Base-by-base conservation (phyloP, 1,139 yeast species). In the Zygotorulaspora mrakii region DNA sequence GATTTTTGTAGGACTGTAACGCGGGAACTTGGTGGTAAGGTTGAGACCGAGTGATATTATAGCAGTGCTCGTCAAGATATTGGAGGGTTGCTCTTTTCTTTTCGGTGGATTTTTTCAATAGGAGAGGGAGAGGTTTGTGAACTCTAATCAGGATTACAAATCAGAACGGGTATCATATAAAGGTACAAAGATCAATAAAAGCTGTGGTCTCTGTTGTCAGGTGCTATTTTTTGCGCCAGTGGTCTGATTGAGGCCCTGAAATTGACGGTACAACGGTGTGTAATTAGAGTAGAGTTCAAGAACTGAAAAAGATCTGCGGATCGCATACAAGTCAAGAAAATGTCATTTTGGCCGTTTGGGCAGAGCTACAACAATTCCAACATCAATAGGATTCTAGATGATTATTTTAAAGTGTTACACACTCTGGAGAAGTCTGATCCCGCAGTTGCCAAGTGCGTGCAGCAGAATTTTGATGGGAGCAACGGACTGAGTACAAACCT, bases 281-380 rank as follows among this genome's bases (percentile, higher is more conserved):
- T 20, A 6, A 6, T 6, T 9, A 20, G 8, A 20, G 22, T 20
- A 20, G 22, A 20, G 9, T 6, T 20, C n/a, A 20, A 20, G 9
- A 20, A 9, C 9, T 20, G 6, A 20, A 9, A 20, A 20, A 6
- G 8, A 6, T 20, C 22, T 20, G 6, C 9, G 9, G 22, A 20
- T 20, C 22, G 9, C 6, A 20, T 6, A 6, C 9, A 6, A 9
- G 22, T 9, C n/a, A n/a, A n/a, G 22, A 28, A 17, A 18, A 70
- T 70, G 74, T 69, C 74, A 23, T 68, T 67, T 50, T 70, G 74
- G 74, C 74, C 73, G 29, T 69, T 70, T 53, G 71, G 73, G 54
- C 68, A 65, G 47, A 65, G 60, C 44, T 55, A 62, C 22, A 60
- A 55, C 17, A 56, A 60, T 31, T 59, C 68, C 23, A 59, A 65